These are phyloP conservation scores for Barnettozyma pratensis DNA, from an alignment of 805 yeast species.

Conservation along the genomic window DNA sequence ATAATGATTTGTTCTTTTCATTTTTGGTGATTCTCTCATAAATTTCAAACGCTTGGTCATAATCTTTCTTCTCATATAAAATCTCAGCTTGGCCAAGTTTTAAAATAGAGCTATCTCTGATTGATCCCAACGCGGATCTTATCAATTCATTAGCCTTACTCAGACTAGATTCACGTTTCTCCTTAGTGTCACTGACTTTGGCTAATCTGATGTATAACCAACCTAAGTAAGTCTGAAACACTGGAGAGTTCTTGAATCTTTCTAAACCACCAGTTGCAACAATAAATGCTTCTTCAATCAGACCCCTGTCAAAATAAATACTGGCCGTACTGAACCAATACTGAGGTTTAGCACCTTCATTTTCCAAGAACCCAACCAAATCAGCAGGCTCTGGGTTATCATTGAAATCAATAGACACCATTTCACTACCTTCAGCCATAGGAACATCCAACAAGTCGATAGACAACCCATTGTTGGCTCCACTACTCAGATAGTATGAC, in stretches of 20 bases:
- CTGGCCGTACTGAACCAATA: conserved; percentile 83
- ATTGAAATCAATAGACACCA: conserved; percentile 77
- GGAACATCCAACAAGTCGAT: conserved; percentile 49
- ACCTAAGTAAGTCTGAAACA: conserved; percentile 56
- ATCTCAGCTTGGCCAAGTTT: conserved; percentile 67
- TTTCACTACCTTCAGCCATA: conserved; percentile 68
- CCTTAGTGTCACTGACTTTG: conserved; percentile 22
- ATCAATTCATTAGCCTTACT: conserved; percentile 38
- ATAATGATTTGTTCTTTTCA: conserved; percentile 46
- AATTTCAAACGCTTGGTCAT: conserved; percentile 65
- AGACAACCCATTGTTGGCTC: background rate
- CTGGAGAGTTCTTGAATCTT: conserved; percentile 15
- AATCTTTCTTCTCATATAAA: conserved; percentile 50
- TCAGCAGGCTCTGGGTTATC: conserved; percentile 90
- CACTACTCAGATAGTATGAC: conserved; percentile 5
- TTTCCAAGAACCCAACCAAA: conserved; percentile 68
- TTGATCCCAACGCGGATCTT: conserved; percentile 44
- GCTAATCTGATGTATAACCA: conserved; percentile 64
- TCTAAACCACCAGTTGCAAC: conserved; percentile 11
- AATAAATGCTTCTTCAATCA: conserved; percentile 50
- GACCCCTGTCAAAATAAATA: conserved; percentile 66
- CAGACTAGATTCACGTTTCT: conserved; percentile 29
- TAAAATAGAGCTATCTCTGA: conserved; percentile 41
- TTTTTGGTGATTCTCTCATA: conserved; percentile 54
- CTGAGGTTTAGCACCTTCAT: conserved; percentile 69